A percentile compares a stretch with the other conserved stretches of the same genome.
Evolutionary conservation across 139 green algal genomes (phyloP).

Genomic region (Haematococcus lacustris): DNA sequence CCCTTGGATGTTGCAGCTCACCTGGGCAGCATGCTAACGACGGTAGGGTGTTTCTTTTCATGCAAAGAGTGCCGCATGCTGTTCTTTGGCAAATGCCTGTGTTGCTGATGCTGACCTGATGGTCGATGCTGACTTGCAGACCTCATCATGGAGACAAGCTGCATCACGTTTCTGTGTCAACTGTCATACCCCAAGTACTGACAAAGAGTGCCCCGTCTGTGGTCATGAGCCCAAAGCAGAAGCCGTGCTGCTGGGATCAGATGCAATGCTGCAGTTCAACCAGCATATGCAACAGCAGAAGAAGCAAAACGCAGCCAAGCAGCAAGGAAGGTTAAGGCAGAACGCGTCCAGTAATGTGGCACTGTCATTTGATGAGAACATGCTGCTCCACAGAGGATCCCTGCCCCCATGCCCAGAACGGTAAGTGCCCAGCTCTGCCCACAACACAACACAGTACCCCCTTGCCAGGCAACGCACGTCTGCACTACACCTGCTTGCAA

Average conservation of each 20-base stretch:
- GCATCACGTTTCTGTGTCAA: not conserved
- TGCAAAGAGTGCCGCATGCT: no score
- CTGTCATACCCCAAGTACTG: not conserved
- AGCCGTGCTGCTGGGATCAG: not conserved
- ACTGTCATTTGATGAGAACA: slow-evolving; percentile 28
- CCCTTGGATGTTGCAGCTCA: no score
- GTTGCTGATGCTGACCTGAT: no score
- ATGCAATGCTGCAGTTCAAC: not conserved
- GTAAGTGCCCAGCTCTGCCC: slow-evolving; percentile 19
- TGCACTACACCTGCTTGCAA: not conserved
- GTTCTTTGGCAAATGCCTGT: no score
- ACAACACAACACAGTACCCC: not conserved
- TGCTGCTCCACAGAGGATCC: slow-evolving; percentile 32
- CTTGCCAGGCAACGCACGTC: not conserved
- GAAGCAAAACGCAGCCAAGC: not conserved
- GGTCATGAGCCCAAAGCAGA: not conserved
- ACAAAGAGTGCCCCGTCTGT: not conserved
- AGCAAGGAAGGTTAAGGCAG: not conserved
- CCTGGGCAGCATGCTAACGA: no score
- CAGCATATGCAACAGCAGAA: not conserved
- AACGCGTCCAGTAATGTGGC: slow-evolving; percentile 6
- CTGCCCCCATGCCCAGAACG: slow-evolving; percentile 39
- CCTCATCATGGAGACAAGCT: no score
- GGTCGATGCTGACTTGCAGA: no score
- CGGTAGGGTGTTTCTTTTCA: no score